phyloP scores from a whole-genome alignment of 78 protist genomes.

The Anaeramoeba ignava region DNA sequence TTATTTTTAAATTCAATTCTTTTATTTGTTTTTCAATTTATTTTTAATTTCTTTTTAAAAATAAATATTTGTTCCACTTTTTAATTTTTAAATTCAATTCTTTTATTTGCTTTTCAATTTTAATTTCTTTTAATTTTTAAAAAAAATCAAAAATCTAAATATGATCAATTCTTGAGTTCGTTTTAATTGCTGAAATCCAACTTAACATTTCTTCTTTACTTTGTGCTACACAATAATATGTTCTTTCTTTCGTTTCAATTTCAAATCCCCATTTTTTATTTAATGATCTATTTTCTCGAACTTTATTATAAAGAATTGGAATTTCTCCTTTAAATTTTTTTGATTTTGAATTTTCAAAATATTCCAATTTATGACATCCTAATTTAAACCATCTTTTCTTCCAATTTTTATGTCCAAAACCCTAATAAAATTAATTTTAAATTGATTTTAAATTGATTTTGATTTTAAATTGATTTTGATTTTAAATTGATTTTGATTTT shows the following conservation, averaged over 20 bases:
- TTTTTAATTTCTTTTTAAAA: too few relatives aligned
- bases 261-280: not conserved
- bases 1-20: too few relatives aligned
- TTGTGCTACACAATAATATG: not conserved
- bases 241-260: not conserved
- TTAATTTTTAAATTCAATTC: too few relatives aligned
- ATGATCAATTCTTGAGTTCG: not conserved
- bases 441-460: too few relatives aligned
- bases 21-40: too few relatives aligned
- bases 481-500: too few relatives aligned
- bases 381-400: not conserved
- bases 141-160: too few relatives aligned
- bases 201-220: not conserved
- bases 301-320: not conserved
- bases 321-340: not conserved
- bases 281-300: not conserved
- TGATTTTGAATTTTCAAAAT: not conserved
- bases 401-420: too few relatives aligned
- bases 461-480: too few relatives aligned
- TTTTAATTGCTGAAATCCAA: not conserved
- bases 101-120: too few relatives aligned
- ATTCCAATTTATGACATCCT: not conserved
- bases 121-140: not conserved
- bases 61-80: too few relatives aligned
- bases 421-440: too few relatives aligned